Base-by-base conservation (phyloP, 2,329 filamentous ascomycete species). In the Fusarium tricinctum region DNA sequence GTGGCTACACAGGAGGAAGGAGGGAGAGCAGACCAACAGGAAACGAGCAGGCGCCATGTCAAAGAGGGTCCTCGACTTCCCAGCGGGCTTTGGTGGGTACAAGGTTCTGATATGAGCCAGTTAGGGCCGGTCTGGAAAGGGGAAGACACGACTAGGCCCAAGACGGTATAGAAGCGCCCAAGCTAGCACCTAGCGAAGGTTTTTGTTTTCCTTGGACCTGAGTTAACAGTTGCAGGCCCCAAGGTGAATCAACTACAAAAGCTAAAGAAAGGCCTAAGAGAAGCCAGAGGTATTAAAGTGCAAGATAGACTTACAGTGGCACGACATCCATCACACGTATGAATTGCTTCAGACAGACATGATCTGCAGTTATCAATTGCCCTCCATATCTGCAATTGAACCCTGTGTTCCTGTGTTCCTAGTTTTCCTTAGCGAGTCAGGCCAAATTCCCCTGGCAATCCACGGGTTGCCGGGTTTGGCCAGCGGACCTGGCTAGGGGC, bases 21-120 rank as follows among this genome's bases (percentile, higher is more conserved):
- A 68, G 63, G 58, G 57, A 68, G 32, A 43, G 30, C 49, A 40
- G 55, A 38, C 71, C 71, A 73, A 73, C 66, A 64, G 68, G 58
- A 73, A 58, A 63, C 58, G 38, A 66, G 58, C 50, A 68, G 44
- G 56, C 58, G 60, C 58, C 69, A 59, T 63, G 52, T 51, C 51
- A 52, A 55, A 53, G 50, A 66, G 63, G 51, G 51, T 58, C 44
- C 46, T 59, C 19, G 58, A 48, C 58, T 50, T 39, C 47, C 49
- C 39, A 54, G 63, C 57, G 62, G 46, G 66, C 28, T 67, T 28
- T 7, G 45, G 66, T 57, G 66, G 66, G 8, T 23, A 54, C 51
- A 19, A 6, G 3, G 13, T 19, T 20, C 32, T 33, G 10, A 7
- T 6, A 5, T 15, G 15, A 40, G 33, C 65, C 65, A 68, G 46